Evolutionary conservation across 441 rosid species (phyloP), one percentile per base, ranked within the genome.

Genomic region (Brassica hybrid): DNA sequence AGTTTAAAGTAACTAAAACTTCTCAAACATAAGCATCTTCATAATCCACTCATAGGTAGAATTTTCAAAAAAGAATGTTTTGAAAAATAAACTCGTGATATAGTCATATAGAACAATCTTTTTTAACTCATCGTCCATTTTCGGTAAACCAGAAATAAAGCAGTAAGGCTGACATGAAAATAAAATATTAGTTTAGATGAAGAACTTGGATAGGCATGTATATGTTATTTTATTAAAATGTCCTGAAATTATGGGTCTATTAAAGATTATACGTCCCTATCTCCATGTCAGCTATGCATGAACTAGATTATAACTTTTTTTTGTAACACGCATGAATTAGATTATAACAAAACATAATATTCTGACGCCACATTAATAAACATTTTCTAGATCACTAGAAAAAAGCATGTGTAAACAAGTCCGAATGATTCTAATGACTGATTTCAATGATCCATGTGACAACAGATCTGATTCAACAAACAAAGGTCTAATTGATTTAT

Each of bases 211-310:
- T 48, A 32, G 72, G 62, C 63, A 57, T 32, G 27, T 67, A 52
- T 17, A 52, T 63, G 27, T 25, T 62, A 59, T 48, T 59, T 25
- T 63, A 69, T 54, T 27, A 9, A 62, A 63, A 54, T 69, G 71
- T 79, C 78, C 82, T 69, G 75, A 79, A 79, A 79, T 79, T 56
- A 79, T 69, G 82, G 78, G 78, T 63, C 67, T 62, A 64, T 65
- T 19, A 69, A 79, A 79, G 72, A 69, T 79, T 74, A 79, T 64
- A 74, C 59, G 82, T 79, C 82, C 48, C 72, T 79, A 56, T 79
- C 82, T 81, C 69, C 80, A 80, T 81, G 83, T 80, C 84, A 83
- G 77, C 79, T 77, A 72, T 82, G 87, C 84, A 85, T 83, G 86
- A 83, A 69, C 72, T 21, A 60, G 32, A 34, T 74, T 34, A 18